Evolutionary conservation across 371 early-diverging fungal species (phyloP).

Genomic region (Apophysomyces elegans): DNA sequence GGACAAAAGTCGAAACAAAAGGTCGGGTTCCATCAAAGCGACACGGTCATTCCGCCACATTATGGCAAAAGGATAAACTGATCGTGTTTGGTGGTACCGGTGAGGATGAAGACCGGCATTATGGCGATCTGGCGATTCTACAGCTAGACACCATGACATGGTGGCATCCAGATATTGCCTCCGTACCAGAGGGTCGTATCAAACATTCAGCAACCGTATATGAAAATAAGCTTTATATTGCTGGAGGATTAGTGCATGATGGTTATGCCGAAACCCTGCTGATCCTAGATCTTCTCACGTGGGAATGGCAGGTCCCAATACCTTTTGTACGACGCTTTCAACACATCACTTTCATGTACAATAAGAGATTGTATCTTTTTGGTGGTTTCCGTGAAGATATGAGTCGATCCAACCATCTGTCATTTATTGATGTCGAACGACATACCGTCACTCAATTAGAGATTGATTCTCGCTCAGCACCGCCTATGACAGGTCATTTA

Average conservation of each 20-base stretch:
- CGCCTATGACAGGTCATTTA: conserved; percentile 62
- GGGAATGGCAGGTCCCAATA: conserved; percentile 63
- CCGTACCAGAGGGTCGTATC: conserved; percentile 53
- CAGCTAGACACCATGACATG: conserved; percentile 61
- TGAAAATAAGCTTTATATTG: conserved; percentile 63
- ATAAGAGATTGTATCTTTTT: conserved; percentile 61
- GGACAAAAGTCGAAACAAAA: conserved; percentile 55
- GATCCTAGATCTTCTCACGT: conserved; percentile 60
- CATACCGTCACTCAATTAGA: conserved; percentile 50
- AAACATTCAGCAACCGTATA: conserved; percentile 68
- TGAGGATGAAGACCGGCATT: conserved; percentile 53
- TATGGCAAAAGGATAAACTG: conserved; percentile 60
- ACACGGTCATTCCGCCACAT: conserved; percentile 65
- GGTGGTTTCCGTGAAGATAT: conserved; percentile 65
- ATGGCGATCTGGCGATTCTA: conserved; percentile 61
- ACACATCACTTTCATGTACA: conserved; percentile 60
- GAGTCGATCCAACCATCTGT: conserved; percentile 60
- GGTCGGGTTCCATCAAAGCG: conserved; percentile 56
- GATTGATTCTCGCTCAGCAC: conserved; percentile 54
- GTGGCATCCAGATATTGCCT: conserved; percentile 53
- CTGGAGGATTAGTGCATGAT: conserved; percentile 53
- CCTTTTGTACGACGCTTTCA: conserved; percentile 58
- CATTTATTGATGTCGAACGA: conserved; percentile 51
- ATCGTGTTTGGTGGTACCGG: conserved; percentile 68
- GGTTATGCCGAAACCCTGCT: conserved; percentile 53